These are phyloP conservation scores for Fusarium avenaceum DNA, from an alignment of 2,329 filamentous ascomycete genomes.

Conservation along the genomic window DNA sequence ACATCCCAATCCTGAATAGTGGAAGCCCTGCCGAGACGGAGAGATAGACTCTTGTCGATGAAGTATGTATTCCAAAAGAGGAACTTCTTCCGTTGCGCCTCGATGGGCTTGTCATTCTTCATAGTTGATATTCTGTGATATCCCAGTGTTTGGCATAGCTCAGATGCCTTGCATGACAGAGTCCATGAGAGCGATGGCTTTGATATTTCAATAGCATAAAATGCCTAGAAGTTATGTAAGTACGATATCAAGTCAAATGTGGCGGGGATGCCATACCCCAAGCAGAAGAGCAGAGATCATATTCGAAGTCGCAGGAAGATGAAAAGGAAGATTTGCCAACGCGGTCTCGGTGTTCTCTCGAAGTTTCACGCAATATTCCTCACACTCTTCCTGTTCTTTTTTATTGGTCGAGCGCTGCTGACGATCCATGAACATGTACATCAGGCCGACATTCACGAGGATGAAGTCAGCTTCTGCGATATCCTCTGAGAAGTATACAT, in stretches of 20 bases:
- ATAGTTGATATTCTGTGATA: conserved; percentile 49
- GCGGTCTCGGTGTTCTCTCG: conserved; percentile 52
- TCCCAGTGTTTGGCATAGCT: conserved; percentile 51
- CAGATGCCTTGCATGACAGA: conserved; percentile 51
- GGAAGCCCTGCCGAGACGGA: conserved; percentile 67
- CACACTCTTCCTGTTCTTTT: conserved; percentile 45
- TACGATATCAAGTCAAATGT: too few species aligned
- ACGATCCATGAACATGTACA: conserved; percentile 50
- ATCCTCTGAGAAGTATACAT: conserved; percentile 53
- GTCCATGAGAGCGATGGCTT: conserved; percentile 53
- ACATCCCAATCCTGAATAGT: conserved; percentile 71
- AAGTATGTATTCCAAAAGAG: conserved; percentile 72
- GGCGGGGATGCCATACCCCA: conserved; percentile 29
- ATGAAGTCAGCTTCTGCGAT: conserved; percentile 53
- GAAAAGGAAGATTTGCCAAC: conserved; percentile 50
- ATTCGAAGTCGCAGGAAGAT: conserved; percentile 50
- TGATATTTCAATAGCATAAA: conserved; percentile 52
- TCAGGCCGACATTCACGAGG: conserved; percentile 52
- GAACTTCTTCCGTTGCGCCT: conserved; percentile 46
- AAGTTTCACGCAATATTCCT: conserved; percentile 44
- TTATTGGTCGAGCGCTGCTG: conserved; percentile 17
- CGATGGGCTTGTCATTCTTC: conserved; percentile 40
- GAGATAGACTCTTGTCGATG: conserved; percentile 67
- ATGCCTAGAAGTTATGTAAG: conserved; percentile 43
- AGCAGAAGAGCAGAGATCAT: conserved; percentile 47